phyloP scores from a whole-genome alignment of 352 stramenopile genomes.

The Phytophthora nicotianae region DNA sequence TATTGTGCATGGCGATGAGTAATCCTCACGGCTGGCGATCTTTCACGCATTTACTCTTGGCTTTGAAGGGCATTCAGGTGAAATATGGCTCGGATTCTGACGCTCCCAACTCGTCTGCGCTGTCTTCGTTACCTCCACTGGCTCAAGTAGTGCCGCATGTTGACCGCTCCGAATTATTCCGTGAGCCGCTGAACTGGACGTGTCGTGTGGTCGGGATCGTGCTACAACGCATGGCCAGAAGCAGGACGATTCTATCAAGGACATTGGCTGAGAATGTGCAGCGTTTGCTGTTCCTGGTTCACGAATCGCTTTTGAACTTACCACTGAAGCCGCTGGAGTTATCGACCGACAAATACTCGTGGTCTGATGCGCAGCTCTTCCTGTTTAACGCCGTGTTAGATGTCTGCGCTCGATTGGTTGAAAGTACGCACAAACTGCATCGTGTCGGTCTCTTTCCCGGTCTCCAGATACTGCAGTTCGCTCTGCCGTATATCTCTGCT shows the following conservation, averaged over 20 bases:
- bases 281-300: slow-evolving; percentile 65
- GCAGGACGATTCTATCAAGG: slow-evolving; percentile 75
- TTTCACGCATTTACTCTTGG: slow-evolving; percentile 70
- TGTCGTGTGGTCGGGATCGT: slow-evolving; percentile 71
- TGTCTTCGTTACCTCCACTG: slow-evolving; percentile 33
- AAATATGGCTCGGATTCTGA: slow-evolving; percentile 50
- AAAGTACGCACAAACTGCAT: slow-evolving; percentile 82
- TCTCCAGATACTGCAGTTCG: slow-evolving; percentile 68
- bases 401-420: slow-evolving; percentile 69
- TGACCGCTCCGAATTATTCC: slow-evolving; percentile 44
- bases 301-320: slow-evolving; percentile 62
- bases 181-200: slow-evolving; percentile 65
- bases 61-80: slow-evolving; percentile 60
- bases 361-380: slow-evolving; percentile 71
- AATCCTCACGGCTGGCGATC: slow-evolving; percentile 64
- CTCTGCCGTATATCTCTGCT: slow-evolving; percentile 47
- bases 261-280: slow-evolving; percentile 81
- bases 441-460: slow-evolving; percentile 69
- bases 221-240: slow-evolving; percentile 77
- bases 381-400: slow-evolving; percentile 77
- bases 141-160: slow-evolving; percentile 32
- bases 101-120: not conserved
- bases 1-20: slow-evolving; percentile 76
- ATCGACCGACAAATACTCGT: slow-evolving; percentile 35
- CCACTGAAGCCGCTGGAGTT: slow-evolving; percentile 24